Evolutionary conservation across 306 rosid species (phyloP).

Genomic region (Prunus davidiana): DNA sequence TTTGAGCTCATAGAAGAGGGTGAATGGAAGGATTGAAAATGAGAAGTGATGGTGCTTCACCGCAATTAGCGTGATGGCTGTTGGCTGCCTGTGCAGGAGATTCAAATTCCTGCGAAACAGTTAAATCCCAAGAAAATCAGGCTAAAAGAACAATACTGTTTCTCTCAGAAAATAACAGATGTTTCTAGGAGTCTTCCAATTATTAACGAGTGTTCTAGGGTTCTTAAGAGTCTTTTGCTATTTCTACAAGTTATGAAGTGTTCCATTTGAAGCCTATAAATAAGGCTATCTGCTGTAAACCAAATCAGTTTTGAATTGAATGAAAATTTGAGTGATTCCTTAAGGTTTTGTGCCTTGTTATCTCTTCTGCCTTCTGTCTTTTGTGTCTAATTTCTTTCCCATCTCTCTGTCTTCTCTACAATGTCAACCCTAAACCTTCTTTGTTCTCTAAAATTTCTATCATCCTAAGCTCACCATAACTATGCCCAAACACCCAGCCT

Average conservation of each 20-base stretch:
- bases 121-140: constrained; percentile 13
- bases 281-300: background rate
- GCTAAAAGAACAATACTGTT: background rate
- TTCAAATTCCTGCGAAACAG: constrained; percentile 69
- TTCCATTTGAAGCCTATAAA: background rate
- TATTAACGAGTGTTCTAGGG: too few species aligned
- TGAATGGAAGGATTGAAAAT: background rate
- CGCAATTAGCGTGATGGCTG: constrained; percentile 55
- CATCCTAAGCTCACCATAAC: background rate
- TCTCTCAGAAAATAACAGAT: background rate
- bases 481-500: background rate
- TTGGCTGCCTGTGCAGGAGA: constrained; percentile 61
- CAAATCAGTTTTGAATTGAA: background rate
- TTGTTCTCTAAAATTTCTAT: background rate
- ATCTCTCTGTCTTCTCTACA: background rate
- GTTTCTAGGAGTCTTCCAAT: too few species aligned
- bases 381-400: background rate
- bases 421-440: background rate
- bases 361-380: background rate
- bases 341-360: background rate
- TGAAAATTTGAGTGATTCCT: background rate
- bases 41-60: constrained; percentile 37
- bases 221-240: background rate
- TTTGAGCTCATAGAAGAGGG: background rate
- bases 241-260: background rate